These are phyloP conservation scores for Rhipidocladum racemiflorum DNA, from an alignment of 176 grass and related monocot genomes.

Conservation along the genomic window DNA sequence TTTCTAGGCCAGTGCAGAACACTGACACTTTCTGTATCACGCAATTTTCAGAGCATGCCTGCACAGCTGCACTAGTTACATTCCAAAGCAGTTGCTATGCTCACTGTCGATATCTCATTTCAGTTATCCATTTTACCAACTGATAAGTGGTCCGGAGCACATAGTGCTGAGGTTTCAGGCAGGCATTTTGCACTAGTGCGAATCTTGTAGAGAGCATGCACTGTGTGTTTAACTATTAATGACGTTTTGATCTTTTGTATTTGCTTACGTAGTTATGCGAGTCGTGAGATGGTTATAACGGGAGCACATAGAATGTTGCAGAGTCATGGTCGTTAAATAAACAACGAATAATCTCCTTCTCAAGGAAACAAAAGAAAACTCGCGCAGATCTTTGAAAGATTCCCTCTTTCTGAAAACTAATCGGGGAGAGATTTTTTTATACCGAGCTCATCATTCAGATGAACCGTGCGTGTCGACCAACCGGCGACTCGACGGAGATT, in stretches of 20 bases:
- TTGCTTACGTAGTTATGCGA: background rate
- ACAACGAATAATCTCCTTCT: background rate
- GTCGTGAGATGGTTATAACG: background rate
- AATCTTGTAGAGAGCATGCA: background rate
- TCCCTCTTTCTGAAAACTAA: constrained; percentile 21
- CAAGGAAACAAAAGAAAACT: background rate
- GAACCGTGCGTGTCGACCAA: background rate
- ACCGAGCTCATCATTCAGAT: background rate
- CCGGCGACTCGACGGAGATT: background rate
- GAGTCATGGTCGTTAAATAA: background rate
- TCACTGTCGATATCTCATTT: background rate
- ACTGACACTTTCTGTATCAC: background rate
- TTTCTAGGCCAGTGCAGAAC: background rate
- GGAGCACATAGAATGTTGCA: background rate
- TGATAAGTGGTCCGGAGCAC: background rate
- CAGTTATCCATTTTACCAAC: background rate
- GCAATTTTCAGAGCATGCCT: background rate
- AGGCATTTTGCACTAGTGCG: background rate
- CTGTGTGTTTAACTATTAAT: background rate
- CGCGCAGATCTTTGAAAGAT: constrained; percentile 31
- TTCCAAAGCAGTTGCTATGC: background rate
- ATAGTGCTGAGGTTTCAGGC: background rate
- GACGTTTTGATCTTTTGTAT: background rate
- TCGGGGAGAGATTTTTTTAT: background rate
- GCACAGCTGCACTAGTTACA: background rate